These are phyloP conservation scores for Collybia mongolica DNA, from an alignment of 768 basidiomycete species.

Conservation along the genomic window DNA sequence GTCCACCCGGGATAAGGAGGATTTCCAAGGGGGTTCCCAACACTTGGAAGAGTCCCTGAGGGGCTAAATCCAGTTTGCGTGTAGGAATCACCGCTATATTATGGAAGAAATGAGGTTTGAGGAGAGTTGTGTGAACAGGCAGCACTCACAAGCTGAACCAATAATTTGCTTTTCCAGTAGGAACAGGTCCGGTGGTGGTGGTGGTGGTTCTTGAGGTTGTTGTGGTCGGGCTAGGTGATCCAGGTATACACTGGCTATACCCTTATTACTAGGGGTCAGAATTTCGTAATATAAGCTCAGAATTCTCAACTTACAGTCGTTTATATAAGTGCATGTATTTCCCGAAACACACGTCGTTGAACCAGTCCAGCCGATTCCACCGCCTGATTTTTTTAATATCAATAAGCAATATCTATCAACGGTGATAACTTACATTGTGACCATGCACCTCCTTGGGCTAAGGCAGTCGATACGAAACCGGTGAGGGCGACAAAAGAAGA, in stretches of 20 bases:
- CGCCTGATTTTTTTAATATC: too few relatives aligned
- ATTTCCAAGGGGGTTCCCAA: constrained; percentile 52
- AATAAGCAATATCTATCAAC: too few relatives aligned
- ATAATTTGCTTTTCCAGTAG: constrained; percentile 32
- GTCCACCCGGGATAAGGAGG: constrained; percentile 54
- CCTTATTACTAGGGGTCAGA: constrained; percentile 18
- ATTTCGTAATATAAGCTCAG: background rate
- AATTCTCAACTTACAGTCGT: constrained; percentile 23
- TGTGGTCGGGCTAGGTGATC: constrained; percentile 9
- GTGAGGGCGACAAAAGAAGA: constrained; percentile 7
- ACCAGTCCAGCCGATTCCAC: constrained; percentile 37
- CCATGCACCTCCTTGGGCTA: constrained; percentile 15
- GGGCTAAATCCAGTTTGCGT: constrained; percentile 53
- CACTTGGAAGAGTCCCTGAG: constrained; percentile 36
- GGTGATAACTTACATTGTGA: constrained; percentile 13
- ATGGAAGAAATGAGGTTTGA: background rate
- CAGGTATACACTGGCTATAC: constrained; percentile 40
- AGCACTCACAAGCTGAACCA: constrained; percentile 58
- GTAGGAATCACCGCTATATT: constrained; percentile 53
- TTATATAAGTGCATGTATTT: constrained; percentile 23
- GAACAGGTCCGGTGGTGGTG: constrained; percentile 15
- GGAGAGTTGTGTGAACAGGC: background rate
- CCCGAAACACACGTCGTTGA: constrained; percentile 39
- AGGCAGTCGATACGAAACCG: constrained; percentile 4
- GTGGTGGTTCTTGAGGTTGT: constrained; percentile 12